Conservation (phyloP, 345 rosid species). For the Carallia brachiata region DNA sequence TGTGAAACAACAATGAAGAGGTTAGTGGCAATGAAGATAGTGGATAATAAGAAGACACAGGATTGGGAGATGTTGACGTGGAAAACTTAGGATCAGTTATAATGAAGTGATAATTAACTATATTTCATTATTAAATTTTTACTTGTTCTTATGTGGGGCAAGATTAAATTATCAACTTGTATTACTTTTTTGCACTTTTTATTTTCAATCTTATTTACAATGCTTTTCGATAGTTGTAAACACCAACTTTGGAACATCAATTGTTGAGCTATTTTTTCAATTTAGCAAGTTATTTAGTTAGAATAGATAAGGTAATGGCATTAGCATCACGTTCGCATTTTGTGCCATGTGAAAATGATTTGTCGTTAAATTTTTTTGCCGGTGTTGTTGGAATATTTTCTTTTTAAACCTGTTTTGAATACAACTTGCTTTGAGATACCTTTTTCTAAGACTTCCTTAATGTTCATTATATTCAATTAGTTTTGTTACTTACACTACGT, state of each 20-base stretch:
- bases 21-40: slow-evolving; percentile 89
- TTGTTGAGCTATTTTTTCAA: slow-evolving; percentile 14
- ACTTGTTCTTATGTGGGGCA: slow-evolving; percentile 1
- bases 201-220: background rate
- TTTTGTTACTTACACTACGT: too few species aligned
- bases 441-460: too few species aligned
- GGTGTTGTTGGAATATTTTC: too few species aligned
- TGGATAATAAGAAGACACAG: slow-evolving; percentile 89
- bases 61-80: slow-evolving; percentile 80
- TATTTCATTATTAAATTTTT: background rate
- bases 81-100: slow-evolving; percentile 55
- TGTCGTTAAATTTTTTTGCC: too few species aligned
- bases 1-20: slow-evolving; percentile 71
- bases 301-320: too few species aligned
- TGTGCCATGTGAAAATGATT: too few species aligned
- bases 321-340: too few species aligned
- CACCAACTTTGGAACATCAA: background rate
- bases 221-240: slow-evolving; percentile 13
- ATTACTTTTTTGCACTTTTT: too few species aligned
- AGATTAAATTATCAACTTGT: background rate
- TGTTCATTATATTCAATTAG: too few species aligned
- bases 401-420: too few species aligned
- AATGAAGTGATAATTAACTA: slow-evolving; percentile 39
- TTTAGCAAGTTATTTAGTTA: background rate
- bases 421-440: too few species aligned